Evolutionary conservation across 2,329 filamentous ascomycete genomes (phyloP), one percentile per base, ranked within the genome.

Genomic region (Fusarium avenaceum): DNA sequence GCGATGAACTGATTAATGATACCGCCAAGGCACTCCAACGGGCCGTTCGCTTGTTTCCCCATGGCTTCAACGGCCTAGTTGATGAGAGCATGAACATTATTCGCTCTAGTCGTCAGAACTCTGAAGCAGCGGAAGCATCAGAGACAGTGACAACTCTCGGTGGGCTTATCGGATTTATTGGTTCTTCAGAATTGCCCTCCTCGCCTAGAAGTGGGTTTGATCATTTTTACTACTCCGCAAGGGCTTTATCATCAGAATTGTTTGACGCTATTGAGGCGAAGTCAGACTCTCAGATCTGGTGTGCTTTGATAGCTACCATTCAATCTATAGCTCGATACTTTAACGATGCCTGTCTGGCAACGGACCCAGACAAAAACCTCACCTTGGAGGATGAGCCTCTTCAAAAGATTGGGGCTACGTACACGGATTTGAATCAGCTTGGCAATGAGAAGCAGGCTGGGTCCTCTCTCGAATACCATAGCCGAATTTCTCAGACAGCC

Each of bases 131-230:
- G 2, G 71, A 76, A 11, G 70, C 73, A 6, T 66, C 70, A 6
- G 68, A 75, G 42, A 70, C 66, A 10, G 76, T 82, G 7, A 75
- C 77, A 30, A 73, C 73, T 28, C 75, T 85, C 4, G 77, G 84
- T 6, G 78, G 79, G 11, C 78, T 83, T 3, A 67, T 88, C 4
- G 82, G 83, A 4, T 84, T 81, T 54, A 77, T 87, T 47, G 83
- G 83, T 28, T 86, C 83, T 71, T 85, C 83, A 2, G 76, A 80
- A 40, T 60, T 80, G 1, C 78, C 79, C 2, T 67, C 58, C 3
- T 60, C 45, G 10, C 59, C 70, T 5, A 67, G 68, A 2, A 67
- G 72, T 7, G 74, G 76, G 2, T 72, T 83, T n/a, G 59, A 73
- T 15, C 80, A 85, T 61, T 83, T 83, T 54, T 57, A 84, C 13